Evolutionary conservation across 1,284 basidiomycete species (phyloP).

Genomic region (Sporisorium sorghi): DNA sequence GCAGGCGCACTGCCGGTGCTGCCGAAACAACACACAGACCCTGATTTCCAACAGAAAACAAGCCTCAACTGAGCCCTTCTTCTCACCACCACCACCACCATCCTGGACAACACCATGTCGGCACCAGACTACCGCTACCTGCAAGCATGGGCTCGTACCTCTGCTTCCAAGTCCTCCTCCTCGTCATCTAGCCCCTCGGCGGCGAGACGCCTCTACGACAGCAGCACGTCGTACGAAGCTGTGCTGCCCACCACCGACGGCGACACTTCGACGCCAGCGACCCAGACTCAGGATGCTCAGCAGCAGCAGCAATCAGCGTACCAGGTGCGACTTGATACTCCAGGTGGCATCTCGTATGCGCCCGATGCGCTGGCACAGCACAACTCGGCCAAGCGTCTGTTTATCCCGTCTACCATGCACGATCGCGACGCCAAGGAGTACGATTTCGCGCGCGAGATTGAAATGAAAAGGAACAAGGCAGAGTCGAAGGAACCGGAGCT

Average conservation of each 20-base stretch:
- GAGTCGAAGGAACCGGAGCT: conserved; percentile 9
- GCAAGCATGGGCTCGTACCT: conserved; percentile 52
- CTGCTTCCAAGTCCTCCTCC: conserved; percentile 23
- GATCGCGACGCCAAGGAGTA: conserved; percentile 35
- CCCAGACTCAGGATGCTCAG: conserved; percentile 16
- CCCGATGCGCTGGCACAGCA: conserved; percentile 60
- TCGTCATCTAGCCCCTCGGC: conserved; percentile 7
- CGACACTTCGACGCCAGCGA: conserved; percentile 19
- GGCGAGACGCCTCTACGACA: conserved; percentile 22
- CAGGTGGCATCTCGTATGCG: conserved; percentile 63
- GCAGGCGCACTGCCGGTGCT: not conserved
- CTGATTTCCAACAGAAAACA: not conserved
- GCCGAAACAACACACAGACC: conserved; percentile 5
- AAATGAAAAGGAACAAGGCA: not conserved
- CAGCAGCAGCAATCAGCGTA: conserved; percentile 27
- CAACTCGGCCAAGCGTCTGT: conserved; percentile 61
- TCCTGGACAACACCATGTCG: conserved; percentile 11
- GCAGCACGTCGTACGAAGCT: conserved; percentile 33
- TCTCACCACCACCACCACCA: not conserved
- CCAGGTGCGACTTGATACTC: conserved; percentile 63
- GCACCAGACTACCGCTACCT: conserved; percentile 56
- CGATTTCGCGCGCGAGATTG: conserved; percentile 55
- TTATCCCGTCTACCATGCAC: conserved; percentile 48
- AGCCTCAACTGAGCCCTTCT: not conserved
- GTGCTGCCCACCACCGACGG: conserved; percentile 34